phyloP scores from a whole-genome alignment of 768 basidiomycete species.

The Lyophyllum decastes region DNA sequence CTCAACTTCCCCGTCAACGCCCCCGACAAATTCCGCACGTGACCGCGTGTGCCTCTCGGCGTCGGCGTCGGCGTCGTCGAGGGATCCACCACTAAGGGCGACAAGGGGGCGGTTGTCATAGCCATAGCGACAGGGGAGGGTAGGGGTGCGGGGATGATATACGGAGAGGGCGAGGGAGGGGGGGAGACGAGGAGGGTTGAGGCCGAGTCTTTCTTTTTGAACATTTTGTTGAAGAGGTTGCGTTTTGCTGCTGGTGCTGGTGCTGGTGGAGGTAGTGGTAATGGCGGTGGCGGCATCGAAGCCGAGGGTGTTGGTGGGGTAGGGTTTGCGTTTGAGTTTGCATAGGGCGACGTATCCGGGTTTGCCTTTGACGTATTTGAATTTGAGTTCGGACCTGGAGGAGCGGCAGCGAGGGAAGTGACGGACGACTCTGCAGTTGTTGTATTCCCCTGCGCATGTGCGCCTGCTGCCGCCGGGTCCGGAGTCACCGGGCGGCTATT shows the following conservation, averaged over 20 bases:
- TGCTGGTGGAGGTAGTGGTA: constrained; percentile 6
- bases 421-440: constrained; percentile 20
- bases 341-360: no score
- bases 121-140: no score
- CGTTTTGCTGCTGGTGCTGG: constrained; percentile 34
- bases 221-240: constrained; percentile 72
- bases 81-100: no score
- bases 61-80: constrained; percentile 11
- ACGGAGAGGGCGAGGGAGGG: constrained; percentile 20
- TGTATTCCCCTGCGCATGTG: constrained; percentile 7
- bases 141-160: constrained; percentile 5
- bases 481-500: constrained; percentile 27
- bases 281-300: not conserved
- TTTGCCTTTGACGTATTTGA: no score
- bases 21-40: constrained; percentile 16
- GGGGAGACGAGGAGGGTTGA: constrained; percentile 20
- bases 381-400: not conserved
- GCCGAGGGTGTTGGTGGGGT: not conserved
- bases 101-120: no score
- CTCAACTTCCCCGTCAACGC: constrained; percentile 12
- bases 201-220: constrained; percentile 49
- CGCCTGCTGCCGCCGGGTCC: constrained; percentile 12
- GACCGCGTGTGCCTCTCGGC: constrained; percentile 8
- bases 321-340: constrained; percentile 1
- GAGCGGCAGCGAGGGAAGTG: constrained; percentile 12